Base-by-base conservation (phyloP, 768 basidiomycete genomes). In the Pulveroboletus sp. region DNA sequence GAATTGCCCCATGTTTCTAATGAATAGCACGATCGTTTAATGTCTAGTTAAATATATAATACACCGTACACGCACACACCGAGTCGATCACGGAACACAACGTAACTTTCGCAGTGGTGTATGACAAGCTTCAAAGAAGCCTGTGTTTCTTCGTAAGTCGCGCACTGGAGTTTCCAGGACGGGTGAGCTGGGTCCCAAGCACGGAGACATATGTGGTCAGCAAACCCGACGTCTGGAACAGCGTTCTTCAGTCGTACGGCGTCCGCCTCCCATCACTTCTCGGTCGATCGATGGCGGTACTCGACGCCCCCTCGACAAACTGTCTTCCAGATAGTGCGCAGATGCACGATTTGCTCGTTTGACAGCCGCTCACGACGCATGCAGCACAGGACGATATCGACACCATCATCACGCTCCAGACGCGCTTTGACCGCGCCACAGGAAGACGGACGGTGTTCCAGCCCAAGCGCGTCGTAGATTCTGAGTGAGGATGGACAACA, bases 331-430 rank as follows among this genome's bases (percentile, higher is more conserved):
- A 72, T 68, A 10, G 66, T 55, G n/a, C 52, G 52, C 59, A 70
- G 64, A 49, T 74, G 70, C 17, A 59, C 52, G 11, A 52, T 49
- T 32, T 65, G 58, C 4, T 64, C 56, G 33, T 59, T 63, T 24
- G 59, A 66, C 55, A 73, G 55, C 37, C 73, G 57, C 1, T 71
- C 67, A 6, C 63, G 68, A 8, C 68, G 63, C 55, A 75, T 66
- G 56, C 68, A 67, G 46, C 67, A 72, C 26, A 73, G 46, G 18
- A 75, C 64, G 18, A 75, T 59, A 52, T 57, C 21, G 26, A 27
- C 46, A 9, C 52, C 55, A 11, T 58, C 60, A 21, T 39, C 30
- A 32, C 37, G 51, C 47, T 49, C 53, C 47, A 61, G 18, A n/a
- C 40, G 41, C 21, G 37, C 35, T 47, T 51, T 46, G 53, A 61